Evolutionary conservation across 495 filamentous ascomycete genomes (phyloP).

Genomic region (Bombardia bombarda): DNA sequence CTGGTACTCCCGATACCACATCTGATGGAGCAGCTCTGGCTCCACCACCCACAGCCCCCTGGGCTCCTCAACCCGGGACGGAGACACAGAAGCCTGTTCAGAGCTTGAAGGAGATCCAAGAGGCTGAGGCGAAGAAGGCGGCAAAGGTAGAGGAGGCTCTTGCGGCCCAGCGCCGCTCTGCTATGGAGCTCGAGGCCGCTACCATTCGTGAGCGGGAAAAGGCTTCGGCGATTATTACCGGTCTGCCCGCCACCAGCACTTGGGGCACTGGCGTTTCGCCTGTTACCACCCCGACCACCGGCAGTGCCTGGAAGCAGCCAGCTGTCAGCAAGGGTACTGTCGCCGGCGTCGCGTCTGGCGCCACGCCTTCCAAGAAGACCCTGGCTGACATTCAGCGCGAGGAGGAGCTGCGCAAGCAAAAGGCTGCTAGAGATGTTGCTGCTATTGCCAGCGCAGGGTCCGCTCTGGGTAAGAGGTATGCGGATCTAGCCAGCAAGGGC

Average conservation of each 20-base stretch:
- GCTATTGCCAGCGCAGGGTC: slow-evolving; percentile 37
- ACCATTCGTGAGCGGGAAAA: slow-evolving; percentile 48
- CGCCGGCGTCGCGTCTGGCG: slow-evolving; percentile 27
- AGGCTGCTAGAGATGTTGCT: slow-evolving; percentile 46
- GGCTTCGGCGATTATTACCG: slow-evolving; percentile 52
- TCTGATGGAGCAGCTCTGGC: slow-evolving; percentile 31
- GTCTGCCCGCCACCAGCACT: slow-evolving; percentile 79
- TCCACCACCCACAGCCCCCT: slow-evolving; percentile 72
- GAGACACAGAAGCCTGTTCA: slow-evolving; percentile 81
- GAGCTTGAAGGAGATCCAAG: slow-evolving; percentile 94
- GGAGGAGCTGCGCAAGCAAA: slow-evolving; percentile 84
- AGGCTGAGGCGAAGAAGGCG: slow-evolving; percentile 88
- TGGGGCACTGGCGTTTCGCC: slow-evolving; percentile 83
- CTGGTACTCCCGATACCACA: slow-evolving; percentile 57
- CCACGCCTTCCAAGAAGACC: slow-evolving; percentile 66
- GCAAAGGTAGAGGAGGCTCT: slow-evolving; percentile 81
- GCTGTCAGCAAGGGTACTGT: slow-evolving; percentile 26
- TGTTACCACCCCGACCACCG: slow-evolving; percentile 35
- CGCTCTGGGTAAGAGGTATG: slow-evolving; percentile 75
- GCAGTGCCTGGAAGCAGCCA: slow-evolving; percentile 58
- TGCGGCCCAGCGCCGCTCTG: slow-evolving; percentile 68
- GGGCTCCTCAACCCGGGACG: slow-evolving; percentile 71
- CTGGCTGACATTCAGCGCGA: slow-evolving; percentile 94
- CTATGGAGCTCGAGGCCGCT: slow-evolving; percentile 68
- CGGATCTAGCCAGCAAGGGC: slow-evolving; percentile 82